Percentiles rank a stretch among this genome's conserved stretches.
Conservation (phyloP, 1,139 yeast genomes). For the Blastobotrys arbuscula region DNA sequence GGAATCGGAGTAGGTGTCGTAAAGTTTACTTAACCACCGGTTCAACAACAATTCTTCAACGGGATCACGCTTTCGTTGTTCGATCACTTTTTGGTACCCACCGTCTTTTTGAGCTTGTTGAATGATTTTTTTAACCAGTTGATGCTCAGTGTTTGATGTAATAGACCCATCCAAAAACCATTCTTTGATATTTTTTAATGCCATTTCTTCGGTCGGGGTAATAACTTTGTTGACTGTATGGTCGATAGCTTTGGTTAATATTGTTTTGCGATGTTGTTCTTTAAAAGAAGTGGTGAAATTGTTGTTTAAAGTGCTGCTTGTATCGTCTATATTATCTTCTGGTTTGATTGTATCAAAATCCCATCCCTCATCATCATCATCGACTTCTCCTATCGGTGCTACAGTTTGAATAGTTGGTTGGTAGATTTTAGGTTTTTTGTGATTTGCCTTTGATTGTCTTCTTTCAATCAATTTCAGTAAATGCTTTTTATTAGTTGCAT, state of each 20-base stretch:
- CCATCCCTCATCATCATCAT: conserved; percentile 33
- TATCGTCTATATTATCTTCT: neutral
- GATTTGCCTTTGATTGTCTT: conserved; percentile 10
- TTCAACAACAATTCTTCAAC: conserved; percentile 43
- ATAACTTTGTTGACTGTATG: conserved; percentile 8
- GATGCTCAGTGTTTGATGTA: conserved; percentile 16
- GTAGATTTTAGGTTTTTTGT: conserved; percentile 17
- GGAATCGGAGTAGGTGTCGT: conserved; percentile 7
- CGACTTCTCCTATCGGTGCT: conserved; percentile 12
- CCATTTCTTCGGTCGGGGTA: conserved; percentile 4
- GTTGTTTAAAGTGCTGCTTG: neutral
- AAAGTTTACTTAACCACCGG: conserved; percentile 42
- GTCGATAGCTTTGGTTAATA: conserved; percentile 9
- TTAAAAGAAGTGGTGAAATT: neutral
- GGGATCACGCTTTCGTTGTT: conserved; percentile 40
- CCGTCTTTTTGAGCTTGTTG: conserved; percentile 19
- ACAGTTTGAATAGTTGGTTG: conserved; percentile 20
- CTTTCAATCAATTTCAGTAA: conserved; percentile 31
- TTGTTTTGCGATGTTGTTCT: neutral
- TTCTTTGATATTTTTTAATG: conserved; percentile 7
- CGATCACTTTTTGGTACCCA: conserved; percentile 2
- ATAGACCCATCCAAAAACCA: conserved; percentile 11
- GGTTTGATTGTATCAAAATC: conserved; percentile 38
- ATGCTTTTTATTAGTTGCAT: conserved; percentile 37
- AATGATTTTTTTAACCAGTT: conserved; percentile 22